Conservation (phyloP, 2,329 filamentous ascomycete genomes). For the Ceratocystis variospora region DNA sequence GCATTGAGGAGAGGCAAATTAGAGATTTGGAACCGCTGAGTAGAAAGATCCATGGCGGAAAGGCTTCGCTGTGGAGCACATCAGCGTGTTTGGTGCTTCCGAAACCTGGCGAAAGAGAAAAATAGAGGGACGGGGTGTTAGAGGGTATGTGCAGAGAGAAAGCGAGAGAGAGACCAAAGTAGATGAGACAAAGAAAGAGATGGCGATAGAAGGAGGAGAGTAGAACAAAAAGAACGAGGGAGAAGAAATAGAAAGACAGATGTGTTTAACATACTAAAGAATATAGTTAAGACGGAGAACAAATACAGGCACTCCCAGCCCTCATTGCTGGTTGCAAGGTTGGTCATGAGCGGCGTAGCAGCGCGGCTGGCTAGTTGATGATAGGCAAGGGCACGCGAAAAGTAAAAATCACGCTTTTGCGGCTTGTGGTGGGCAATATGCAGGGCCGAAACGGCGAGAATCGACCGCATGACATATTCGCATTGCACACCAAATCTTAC, state of each 20-base stretch:
- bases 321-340: constrained; percentile 20
- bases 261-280: constrained; percentile 23
- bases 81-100: constrained; percentile 24
- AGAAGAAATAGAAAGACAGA: not conserved
- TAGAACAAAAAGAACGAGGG: not conserved
- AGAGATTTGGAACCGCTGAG: constrained; percentile 24
- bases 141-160: not conserved
- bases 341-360: constrained; percentile 24
- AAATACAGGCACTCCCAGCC: constrained; percentile 23
- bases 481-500: constrained; percentile 34
- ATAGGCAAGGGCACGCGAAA: constrained; percentile 21
- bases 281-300: constrained; percentile 27
- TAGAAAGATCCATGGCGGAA: constrained; percentile 27
- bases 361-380: constrained; percentile 25
- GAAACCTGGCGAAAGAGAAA: constrained; percentile 18
- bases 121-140: not conserved
- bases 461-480: constrained; percentile 35
- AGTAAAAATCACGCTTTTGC: constrained; percentile 17
- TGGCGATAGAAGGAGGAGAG: not conserved
- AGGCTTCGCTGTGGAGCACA: constrained; percentile 25
- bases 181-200: not conserved
- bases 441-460: constrained; percentile 36
- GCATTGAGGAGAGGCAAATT: constrained; percentile 18
- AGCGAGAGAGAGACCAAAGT: not conserved
- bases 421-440: constrained; percentile 29